A percentile compares a stretch with the other conserved stretches of the same genome.
Evolutionary conservation across 2,329 filamentous ascomycete species (phyloP).

Genomic region (Alternaria triticimaculans): DNA sequence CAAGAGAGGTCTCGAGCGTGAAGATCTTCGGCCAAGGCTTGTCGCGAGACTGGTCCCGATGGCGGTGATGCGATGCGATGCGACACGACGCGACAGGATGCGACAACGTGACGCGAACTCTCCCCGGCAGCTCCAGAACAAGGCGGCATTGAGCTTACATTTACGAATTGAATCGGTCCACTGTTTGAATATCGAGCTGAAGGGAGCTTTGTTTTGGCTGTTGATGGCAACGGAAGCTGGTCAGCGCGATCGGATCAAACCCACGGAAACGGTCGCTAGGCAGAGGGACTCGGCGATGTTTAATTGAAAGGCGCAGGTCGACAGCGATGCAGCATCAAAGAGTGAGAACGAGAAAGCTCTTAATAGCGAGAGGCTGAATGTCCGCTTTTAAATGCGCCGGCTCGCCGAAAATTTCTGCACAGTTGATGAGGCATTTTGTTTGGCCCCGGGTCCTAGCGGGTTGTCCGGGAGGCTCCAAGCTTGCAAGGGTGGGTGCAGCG

Average conservation of each 20-base stretch:
- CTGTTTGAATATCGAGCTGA: constrained; percentile 19
- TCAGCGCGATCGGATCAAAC: constrained; percentile 39
- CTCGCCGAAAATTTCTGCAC: constrained; percentile 44
- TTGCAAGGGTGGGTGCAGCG: constrained; percentile 26
- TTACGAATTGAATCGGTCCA: constrained; percentile 34
- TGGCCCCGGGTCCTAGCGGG: constrained; percentile 40
- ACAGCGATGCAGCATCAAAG: constrained; percentile 40
- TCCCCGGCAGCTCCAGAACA: constrained; percentile 25
- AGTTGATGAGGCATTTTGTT: constrained; percentile 47
- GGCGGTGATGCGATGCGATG: constrained; percentile 10
- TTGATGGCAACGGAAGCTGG: constrained; percentile 31
- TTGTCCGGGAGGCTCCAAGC: constrained; percentile 30
- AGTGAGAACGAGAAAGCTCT: constrained; percentile 16
- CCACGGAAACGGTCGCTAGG: constrained; percentile 32
- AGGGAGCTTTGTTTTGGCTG: constrained; percentile 26
- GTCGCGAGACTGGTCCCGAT: constrained; percentile 20
- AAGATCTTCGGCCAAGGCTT: constrained; percentile 17
- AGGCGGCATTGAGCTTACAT: constrained; percentile 38
- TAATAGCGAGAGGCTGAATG: constrained; percentile 24
- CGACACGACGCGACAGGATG: background rate
- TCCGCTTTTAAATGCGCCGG: constrained; percentile 40
- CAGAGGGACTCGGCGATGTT: constrained; percentile 28
- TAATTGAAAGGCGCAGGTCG: constrained; percentile 27
- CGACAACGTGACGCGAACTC: constrained; percentile 8
- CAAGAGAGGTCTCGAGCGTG: background rate